Conservation (phyloP, 306 rosid genomes). For the Vigna trinervia region DNA sequence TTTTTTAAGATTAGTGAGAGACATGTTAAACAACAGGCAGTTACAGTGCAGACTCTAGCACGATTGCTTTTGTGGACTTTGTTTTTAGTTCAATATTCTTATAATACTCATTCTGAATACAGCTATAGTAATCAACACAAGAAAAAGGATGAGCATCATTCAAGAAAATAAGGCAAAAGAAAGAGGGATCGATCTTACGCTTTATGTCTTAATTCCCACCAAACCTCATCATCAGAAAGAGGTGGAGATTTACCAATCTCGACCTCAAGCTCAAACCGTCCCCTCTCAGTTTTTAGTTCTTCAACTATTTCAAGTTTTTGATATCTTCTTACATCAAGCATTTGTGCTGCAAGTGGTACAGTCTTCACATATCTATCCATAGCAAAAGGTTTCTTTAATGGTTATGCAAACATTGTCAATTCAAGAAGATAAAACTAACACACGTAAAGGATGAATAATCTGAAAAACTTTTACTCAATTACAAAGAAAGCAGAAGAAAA, state of each 20-base stretch:
- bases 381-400: constrained; percentile 27
- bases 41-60: constrained; percentile 28
- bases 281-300: constrained; percentile 69
- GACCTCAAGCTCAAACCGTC: constrained; percentile 80
- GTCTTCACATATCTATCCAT: constrained; percentile 88
- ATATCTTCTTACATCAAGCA: constrained; percentile 89
- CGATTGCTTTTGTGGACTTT: constrained; percentile 7
- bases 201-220: constrained; percentile 84
- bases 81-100: constrained; percentile 29
- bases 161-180: constrained; percentile 38
- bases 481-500: constrained; percentile 6
- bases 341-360: constrained; percentile 93
- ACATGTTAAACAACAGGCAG: neutral
- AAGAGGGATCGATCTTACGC: constrained; percentile 66
- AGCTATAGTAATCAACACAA: constrained; percentile 14
- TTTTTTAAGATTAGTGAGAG: constrained; percentile 27
- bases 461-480: constrained; percentile 5
- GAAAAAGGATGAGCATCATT: constrained; percentile 36
- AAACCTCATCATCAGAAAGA: constrained; percentile 83
- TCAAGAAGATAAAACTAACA: constrained; percentile 29
- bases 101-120: constrained; percentile 30
- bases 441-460: constrained; percentile 31
- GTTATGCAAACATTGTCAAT: constrained; percentile 11
- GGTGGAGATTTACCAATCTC: constrained; percentile 98
- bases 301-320: constrained; percentile 87